Evolutionary conservation across 352 stramenopile species (phyloP), one percentile per base, ranked within the genome.

Genomic region (Phytophthora litchii): DNA sequence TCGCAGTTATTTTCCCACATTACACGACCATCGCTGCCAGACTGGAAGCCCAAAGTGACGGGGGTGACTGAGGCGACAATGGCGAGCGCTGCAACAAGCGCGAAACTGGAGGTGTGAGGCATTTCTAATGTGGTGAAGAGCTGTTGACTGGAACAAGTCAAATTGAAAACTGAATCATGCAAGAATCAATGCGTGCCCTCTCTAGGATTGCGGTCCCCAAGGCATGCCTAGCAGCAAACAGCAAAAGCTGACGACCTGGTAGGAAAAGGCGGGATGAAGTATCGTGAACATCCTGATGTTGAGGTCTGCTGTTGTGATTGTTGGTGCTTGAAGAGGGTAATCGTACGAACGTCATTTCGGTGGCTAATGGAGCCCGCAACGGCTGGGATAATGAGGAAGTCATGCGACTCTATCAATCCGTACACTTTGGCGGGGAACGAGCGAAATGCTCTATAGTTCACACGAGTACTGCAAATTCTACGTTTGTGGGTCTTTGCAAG

Each of bases 1-100:
- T 76, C 54, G 63, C 70, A 79, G 37, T 77, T 62, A 47, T 64
- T 64, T 27, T 70, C 67, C 70, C 67, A 74, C 67, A 75, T 69
- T 16, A 74, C 67, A 6, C 70, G 67, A 17, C 55, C 64, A 23
- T 20, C 20, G 10, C 67, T 75, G 11, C 55, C 62, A 5, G 42
- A 31, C 37, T 57, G 42, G 23, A 60, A 72, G 16, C 21, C 67
- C 7, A 19, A 25, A 12, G 41, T 31, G 7, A 29, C 38, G 13
- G 35, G 48, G 12, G 48, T 32, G 13, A 57, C 23, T 27, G 23
- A 27, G 23, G 23, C n/a, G 9, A 40, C 36, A 14, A 71, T 42
- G 19, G 55, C 51, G 34, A 40, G 61, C 23, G 45, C 34, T 32
- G 56, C 55, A 11, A 64, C 2, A 21, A 69, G 41, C 19, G 35